phyloP scores from a whole-genome alignment of 1,284 basidiomycete species.

The Sanghuangporus weigelae region DNA sequence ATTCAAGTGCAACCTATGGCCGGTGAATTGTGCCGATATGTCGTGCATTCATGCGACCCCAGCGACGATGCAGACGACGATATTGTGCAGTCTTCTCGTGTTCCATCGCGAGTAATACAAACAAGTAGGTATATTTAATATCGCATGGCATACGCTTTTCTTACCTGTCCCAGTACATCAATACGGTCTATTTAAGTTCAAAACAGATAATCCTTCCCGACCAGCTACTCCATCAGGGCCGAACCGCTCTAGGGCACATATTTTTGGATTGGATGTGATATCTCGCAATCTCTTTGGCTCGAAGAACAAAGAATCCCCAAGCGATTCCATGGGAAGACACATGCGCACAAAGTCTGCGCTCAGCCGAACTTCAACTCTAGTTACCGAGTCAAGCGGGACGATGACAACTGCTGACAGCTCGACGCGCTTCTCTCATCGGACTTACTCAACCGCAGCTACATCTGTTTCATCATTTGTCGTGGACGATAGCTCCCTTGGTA shows the following conservation, averaged over 20 bases:
- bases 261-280: constrained; percentile 81
- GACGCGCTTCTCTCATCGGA: constrained; percentile 64
- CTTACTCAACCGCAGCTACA: constrained; percentile 58
- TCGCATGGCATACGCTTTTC: neutral
- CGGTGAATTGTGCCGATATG: constrained; percentile 75
- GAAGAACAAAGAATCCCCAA: constrained; percentile 45
- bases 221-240: constrained; percentile 75
- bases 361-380: constrained; percentile 59
- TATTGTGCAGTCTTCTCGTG: constrained; percentile 73
- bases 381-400: constrained; percentile 47
- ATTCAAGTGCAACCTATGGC: constrained; percentile 76
- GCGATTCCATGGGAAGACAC: constrained; percentile 56
- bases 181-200: constrained; percentile 81
- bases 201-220: constrained; percentile 65
- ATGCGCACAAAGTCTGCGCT: constrained; percentile 58
- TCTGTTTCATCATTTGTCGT: constrained; percentile 48
- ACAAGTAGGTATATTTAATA: constrained; percentile 53
- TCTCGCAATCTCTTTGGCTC: constrained; percentile 72
- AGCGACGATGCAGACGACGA: constrained; percentile 72
- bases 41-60: constrained; percentile 66
- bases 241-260: constrained; percentile 67
- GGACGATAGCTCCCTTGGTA: constrained; percentile 48
- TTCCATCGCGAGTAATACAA: constrained; percentile 67
- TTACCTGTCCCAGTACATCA: constrained; percentile 60
- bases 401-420: constrained; percentile 60